Conservation (phyloP, 805 yeast species). For the Spathaspora passalidarum region DNA sequence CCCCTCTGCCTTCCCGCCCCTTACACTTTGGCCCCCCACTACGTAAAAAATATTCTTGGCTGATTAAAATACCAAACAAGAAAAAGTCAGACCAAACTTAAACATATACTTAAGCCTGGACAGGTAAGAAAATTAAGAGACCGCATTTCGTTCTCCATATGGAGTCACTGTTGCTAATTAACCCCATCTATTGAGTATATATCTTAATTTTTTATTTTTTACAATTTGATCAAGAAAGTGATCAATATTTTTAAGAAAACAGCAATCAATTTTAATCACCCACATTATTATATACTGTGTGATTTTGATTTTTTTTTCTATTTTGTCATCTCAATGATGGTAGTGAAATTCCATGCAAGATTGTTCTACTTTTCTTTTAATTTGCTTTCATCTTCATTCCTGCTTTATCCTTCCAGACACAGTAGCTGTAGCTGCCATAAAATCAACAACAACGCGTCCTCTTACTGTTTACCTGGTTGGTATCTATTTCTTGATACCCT, state of each 20-base stretch:
- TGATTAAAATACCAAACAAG: background rate
- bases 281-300: background rate
- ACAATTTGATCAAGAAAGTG: background rate
- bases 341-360: background rate
- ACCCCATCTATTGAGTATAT: too few relatives aligned
- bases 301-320: background rate
- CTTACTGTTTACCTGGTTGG: background rate
- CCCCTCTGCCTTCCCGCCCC: constrained; percentile 1
- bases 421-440: background rate
- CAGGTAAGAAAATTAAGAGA: too few relatives aligned
- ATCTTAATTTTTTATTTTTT: background rate
- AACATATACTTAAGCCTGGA: too few relatives aligned
- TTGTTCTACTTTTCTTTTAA: background rate
- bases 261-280: background rate
- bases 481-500: background rate
- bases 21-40: background rate
- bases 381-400: background rate
- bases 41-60: background rate
- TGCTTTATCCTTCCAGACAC: background rate
- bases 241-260: background rate
- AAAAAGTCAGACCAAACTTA: too few relatives aligned
- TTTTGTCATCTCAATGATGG: too few relatives aligned
- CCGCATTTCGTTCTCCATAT: too few relatives aligned
- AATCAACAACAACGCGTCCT: background rate
- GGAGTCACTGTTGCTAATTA: too few relatives aligned